Base-by-base conservation (phyloP, 1,284 basidiomycete species). In the Leccinum griseonigrum region DNA sequence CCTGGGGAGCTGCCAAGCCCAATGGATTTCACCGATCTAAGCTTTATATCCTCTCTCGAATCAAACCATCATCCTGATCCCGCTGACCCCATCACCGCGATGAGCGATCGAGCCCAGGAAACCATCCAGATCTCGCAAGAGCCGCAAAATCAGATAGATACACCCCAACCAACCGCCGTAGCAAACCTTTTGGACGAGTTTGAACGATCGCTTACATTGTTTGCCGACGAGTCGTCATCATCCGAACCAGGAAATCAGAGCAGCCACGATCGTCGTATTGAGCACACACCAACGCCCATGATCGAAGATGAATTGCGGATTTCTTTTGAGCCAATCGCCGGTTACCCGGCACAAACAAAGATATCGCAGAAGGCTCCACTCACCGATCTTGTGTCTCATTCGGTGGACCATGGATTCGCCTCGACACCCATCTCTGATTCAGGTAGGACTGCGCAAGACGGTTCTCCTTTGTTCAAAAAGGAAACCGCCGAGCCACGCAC, bases 161-260 rank as follows among this genome's bases (percentile, higher is more conserved):
- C 18, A 29, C 32, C 53, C 14, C 52, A 51, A 16, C 4, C 36
- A 2, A 29, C 32, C 7, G 56, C 58, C n/a, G 8, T 66, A 9
- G 46, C 56, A 16, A 40, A 43, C 26, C 56, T 66, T 13, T 51
- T 62, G 6, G 52, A 59, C 7, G 54, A 56, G 2, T 69, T 69
- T 14, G 57, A 69, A 36, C 55, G 53, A 34, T 56, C 46, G 9
- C 52, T 64, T 43, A 67, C 22, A 22, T 29, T 59, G 14, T n/a
- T 34, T 6, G 3, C n/a, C 22, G 29, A 61, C 46, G 56, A 60
- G 32, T 22, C 22, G 8, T 48, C 18, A 6, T 40, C 52, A n/a
- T 58, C 18, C 10, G n/a, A 9, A 54, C 13, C n/a, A 53, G 63
- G 43, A 32, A 22, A 18, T 13, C 3, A 6, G 43, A 48, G n/a